These are phyloP conservation scores for Chytriomyces confervae DNA, from an alignment of 192 early-diverging fungal species.

Conservation along the genomic window DNA sequence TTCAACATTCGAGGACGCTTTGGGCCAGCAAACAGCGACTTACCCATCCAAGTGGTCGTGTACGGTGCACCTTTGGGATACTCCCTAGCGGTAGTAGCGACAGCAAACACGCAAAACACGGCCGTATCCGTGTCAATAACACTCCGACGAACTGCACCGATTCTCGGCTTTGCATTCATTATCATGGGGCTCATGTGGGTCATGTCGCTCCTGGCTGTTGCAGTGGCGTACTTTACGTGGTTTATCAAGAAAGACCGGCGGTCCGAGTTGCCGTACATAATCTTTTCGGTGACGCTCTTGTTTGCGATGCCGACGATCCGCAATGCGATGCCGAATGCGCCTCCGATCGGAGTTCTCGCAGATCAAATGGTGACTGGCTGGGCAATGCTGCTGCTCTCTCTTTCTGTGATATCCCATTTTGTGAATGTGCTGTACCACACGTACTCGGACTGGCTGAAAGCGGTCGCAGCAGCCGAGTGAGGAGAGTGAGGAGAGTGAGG, in stretches of 20 bases:
- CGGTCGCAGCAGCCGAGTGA: too few relatives aligned
- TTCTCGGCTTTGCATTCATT: slow-evolving; percentile 1
- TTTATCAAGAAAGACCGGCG: neutral
- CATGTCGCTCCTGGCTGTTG: neutral
- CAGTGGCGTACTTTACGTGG: slow-evolving; percentile 16
- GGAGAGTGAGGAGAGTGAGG: too few relatives aligned
- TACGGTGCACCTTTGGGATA: neutral
- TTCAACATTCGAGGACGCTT: slow-evolving; percentile 3
- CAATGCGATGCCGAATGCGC: slow-evolving; percentile 29
- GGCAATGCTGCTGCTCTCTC: slow-evolving; percentile 12
- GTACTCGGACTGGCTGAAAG: neutral
- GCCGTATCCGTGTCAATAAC: neutral
- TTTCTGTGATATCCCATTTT: slow-evolving; percentile 9
- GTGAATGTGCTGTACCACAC: slow-evolving; percentile 13
- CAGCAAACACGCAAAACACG: neutral
- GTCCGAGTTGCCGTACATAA: slow-evolving; percentile 11
- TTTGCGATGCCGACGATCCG: slow-evolving; percentile 28
- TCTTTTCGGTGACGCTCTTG: slow-evolving; percentile 1
- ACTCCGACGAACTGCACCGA: neutral
- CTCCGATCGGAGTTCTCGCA: slow-evolving; percentile 11
- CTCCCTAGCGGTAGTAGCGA: neutral
- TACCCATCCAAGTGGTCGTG: neutral
- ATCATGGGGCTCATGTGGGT: slow-evolving; percentile 23
- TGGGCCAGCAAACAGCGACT: neutral
- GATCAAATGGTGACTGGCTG: slow-evolving; percentile 31